A percentile compares a stretch with the other conserved stretches of the same genome.
phyloP scores from a whole-genome alignment of 306 rosid species.

The Gynostemma pentaphyllum region DNA sequence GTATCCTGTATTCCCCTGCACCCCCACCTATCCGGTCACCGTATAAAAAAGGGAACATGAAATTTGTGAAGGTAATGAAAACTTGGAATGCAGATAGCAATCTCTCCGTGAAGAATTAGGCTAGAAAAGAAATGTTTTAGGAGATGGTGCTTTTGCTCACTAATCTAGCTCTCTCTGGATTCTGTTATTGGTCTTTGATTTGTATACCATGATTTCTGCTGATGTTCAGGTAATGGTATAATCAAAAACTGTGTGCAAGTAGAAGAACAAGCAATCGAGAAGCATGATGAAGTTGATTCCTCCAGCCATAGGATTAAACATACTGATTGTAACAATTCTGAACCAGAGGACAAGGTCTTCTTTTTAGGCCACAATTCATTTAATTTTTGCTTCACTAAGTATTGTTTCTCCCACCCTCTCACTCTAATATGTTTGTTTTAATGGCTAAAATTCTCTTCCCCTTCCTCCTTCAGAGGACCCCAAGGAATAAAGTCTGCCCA shows the following conservation, averaged over 20 bases:
- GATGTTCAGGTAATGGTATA: constrained; percentile 24
- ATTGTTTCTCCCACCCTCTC: background rate
- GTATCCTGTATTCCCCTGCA: background rate
- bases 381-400: background rate
- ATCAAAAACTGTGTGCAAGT: constrained; percentile 16
- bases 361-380: background rate
- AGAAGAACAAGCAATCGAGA: constrained; percentile 20
- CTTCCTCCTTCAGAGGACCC: constrained; percentile 30
- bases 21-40: too few species aligned
- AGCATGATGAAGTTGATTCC: constrained; percentile 18
- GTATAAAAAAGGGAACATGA: too few species aligned
- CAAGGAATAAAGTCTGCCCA: constrained; percentile 62
- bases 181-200: background rate
- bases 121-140: background rate
- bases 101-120: background rate
- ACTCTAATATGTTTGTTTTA: background rate
- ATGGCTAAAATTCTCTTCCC: background rate
- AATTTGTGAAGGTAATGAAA: background rate
- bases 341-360: constrained; percentile 42
- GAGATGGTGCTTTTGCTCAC: background rate
- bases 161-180: background rate
- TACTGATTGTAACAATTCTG: constrained; percentile 20
- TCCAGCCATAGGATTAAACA: constrained; percentile 15
- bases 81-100: background rate
- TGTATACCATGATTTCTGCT: constrained; percentile 11